Conservation (phyloP, 805 yeast species). For the Cyberlindnera xylosilytica region DNA sequence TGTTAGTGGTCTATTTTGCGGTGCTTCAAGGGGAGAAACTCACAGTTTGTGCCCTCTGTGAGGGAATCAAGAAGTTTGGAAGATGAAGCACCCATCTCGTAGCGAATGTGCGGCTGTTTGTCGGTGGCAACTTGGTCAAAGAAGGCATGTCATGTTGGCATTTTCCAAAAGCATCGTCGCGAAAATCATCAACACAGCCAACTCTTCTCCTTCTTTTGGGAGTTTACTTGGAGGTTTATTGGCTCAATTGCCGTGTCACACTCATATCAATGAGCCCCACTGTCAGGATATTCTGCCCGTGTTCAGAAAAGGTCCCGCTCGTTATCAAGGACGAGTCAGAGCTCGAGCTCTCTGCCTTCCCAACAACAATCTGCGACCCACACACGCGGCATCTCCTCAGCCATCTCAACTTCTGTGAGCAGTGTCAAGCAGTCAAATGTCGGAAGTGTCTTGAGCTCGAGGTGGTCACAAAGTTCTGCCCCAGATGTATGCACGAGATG, state of each 20-base stretch:
- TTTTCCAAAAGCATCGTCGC: no score
- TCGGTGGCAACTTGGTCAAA: no score
- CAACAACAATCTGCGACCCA: conserved; percentile 20
- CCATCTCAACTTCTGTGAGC: conserved; percentile 22
- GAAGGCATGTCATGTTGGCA: no score
- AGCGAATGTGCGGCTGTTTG: neutral
- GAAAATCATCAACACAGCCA: no score
- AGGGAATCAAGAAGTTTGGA: conserved; percentile 64
- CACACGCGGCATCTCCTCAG: conserved; percentile 20
- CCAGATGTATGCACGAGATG: conserved; percentile 26
- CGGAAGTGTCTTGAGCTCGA: conserved; percentile 27
- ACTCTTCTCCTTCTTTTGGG: no score
- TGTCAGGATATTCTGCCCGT: conserved; percentile 31
- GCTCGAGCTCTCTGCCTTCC: conserved; percentile 19
- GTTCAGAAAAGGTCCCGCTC: conserved; percentile 22
- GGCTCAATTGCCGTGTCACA: no score
- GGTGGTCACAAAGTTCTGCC: conserved; percentile 25
- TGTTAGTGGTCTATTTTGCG: no score
- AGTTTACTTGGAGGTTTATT: no score
- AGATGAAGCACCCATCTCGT: conserved; percentile 51
- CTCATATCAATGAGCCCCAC: no score
- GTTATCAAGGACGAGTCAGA: conserved; percentile 4
- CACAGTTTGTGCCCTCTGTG: conserved; percentile 77
- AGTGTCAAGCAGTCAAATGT: conserved; percentile 28
- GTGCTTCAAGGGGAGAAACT: conserved; percentile 18